These are phyloP conservation scores for Lentinula sp. DNA, from an alignment of 768 basidiomycete genomes.

Conservation along the genomic window DNA sequence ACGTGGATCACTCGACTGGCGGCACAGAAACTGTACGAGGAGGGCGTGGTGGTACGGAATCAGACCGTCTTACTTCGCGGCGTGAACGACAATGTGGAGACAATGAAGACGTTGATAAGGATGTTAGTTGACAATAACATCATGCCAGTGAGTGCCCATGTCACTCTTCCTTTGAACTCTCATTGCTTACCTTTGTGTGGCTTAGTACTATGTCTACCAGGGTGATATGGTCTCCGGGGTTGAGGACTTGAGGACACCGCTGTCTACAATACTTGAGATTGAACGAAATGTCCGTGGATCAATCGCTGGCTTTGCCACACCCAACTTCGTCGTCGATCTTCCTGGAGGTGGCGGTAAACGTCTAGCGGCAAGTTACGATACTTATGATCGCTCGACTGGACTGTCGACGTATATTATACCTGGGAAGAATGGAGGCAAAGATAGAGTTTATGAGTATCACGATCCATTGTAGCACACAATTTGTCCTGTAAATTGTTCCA, in stretches of 20 bases:
- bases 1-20: constrained; percentile 11
- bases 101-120: neutral
- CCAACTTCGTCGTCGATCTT: constrained; percentile 15
- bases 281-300: constrained; percentile 14
- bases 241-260: constrained; percentile 15
- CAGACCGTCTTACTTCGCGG: neutral
- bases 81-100: neutral
- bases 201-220: constrained; percentile 16
- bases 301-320: constrained; percentile 13
- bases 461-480: neutral
- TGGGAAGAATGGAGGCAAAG: neutral
- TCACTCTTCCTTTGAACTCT: too few species aligned
- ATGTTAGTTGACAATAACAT: neutral
- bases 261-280: constrained; percentile 13
- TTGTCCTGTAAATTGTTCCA: too few species aligned
- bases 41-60: neutral
- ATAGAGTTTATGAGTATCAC: neutral
- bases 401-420: neutral
- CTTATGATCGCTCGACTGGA: constrained; percentile 12
- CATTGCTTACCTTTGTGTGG: neutral
- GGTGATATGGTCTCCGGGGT: constrained; percentile 16
- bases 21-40: neutral
- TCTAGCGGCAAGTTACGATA: constrained; percentile 9
- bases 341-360: constrained; percentile 16
- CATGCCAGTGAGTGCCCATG: neutral